Percentiles rank a stretch among this genome's conserved stretches.
Evolutionary conservation across 192 early-diverging fungal species (phyloP).

Genomic region (Coemansia sp.): DNA sequence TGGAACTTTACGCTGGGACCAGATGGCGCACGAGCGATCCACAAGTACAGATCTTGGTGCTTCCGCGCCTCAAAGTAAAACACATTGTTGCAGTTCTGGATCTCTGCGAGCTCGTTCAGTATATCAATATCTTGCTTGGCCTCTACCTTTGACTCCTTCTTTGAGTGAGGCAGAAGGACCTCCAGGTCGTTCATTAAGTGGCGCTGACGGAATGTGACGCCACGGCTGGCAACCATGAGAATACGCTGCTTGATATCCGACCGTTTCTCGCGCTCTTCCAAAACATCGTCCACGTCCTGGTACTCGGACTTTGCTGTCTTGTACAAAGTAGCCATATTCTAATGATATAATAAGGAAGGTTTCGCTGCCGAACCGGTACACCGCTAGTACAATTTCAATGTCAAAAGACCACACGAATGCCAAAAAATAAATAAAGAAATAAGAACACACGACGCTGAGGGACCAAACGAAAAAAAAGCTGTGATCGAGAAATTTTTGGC

Average conservation of each 20-base stretch:
- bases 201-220: slow-evolving; percentile 81
- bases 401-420: not conserved
- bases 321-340: slow-evolving; percentile 43
- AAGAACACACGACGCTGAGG: not conserved
- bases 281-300: slow-evolving; percentile 39
- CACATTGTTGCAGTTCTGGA: slow-evolving; percentile 98
- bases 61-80: slow-evolving; percentile 95
- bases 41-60: slow-evolving; percentile 92
- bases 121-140: slow-evolving; percentile 83
- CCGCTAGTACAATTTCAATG: not conserved
- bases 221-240: slow-evolving; percentile 84
- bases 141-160: slow-evolving; percentile 96
- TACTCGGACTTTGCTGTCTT: slow-evolving; percentile 47
- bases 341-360: not conserved
- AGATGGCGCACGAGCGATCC: slow-evolving; percentile 92
- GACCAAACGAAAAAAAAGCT: slow-evolving; percentile 5
- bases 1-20: slow-evolving; percentile 95
- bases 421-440: not conserved
- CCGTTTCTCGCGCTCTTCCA: slow-evolving; percentile 55
- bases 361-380: not conserved
- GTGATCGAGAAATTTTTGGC: not conserved
- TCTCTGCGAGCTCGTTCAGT: slow-evolving; percentile 93
- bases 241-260: slow-evolving; percentile 89
- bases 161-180: slow-evolving; percentile 87
- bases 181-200: slow-evolving; percentile 91